Evolutionary conservation across 2,329 filamentous ascomycete genomes (phyloP), one percentile per base, ranked within the genome.

Genomic region (Diplocarpon rosae): DNA sequence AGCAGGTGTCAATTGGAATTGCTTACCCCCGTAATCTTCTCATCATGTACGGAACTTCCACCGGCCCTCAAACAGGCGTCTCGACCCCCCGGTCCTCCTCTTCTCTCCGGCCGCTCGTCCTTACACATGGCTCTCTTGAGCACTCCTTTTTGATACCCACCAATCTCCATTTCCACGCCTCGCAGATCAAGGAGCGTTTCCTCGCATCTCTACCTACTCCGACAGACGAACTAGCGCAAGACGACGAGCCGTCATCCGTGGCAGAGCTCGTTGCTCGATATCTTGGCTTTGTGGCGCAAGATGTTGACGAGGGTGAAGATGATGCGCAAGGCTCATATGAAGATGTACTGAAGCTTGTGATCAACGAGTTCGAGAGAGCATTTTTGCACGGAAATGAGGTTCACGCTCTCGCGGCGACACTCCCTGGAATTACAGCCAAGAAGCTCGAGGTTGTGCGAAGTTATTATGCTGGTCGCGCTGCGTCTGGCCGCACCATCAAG

Each of bases 211-310:
- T 98, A 56, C 93, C 93, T 43, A 74, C 81, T 59, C 85, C 92
- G 46, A 98, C 93, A 63, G 92, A 98, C 64, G 92, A 98, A 72
- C 78, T 96, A 53, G 93, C 92, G 50, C 88, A 90, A 63, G 93
- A 98, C 71, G 92, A 98, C 59, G 93, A 98, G 72, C 92, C 92
- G n/a, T 96, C 92, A 31, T 98, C 93, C 17, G 80, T 89, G 37
- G 71, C 86, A 36, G 92, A 98, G 70, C 75, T 98, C 49, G 87
- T 98, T 28, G 89, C 87, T 50, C 80, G 90, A 63, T 98, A 94
- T 67, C 80, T 98, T 62, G 88, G 87, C 57, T 93, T 87, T 63
- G 76, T 95, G 49, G 88, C 90, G 53, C 71, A 77, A 52, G 85
- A 95, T 69, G 84, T 95, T 32, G 87, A 95, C 44, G 85, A 93